phyloP scores from a whole-genome alignment of 75 land plant genomes.

The Pinus tabuliformis region DNA sequence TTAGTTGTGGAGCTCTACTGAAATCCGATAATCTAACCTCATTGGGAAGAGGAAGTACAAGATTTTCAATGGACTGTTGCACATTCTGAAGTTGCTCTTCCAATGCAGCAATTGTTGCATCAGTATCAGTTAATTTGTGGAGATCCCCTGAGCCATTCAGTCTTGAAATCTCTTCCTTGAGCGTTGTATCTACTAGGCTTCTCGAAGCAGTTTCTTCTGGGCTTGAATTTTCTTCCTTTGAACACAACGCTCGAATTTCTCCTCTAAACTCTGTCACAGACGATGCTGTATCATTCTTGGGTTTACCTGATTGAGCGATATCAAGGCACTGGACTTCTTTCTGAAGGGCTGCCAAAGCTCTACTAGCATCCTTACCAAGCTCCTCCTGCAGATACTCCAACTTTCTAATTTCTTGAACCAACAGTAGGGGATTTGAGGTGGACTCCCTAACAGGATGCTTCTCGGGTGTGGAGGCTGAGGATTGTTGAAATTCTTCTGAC shows the following conservation, averaged over 20 bases:
- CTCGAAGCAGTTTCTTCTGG: background rate
- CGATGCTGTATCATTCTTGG: constrained; percentile 29
- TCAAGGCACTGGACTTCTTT: constrained; percentile 92
- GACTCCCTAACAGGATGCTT: constrained; percentile 19
- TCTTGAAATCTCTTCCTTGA: constrained; percentile 27
- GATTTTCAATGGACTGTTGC: constrained; percentile 23
- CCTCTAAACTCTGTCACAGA: constrained; percentile 41
- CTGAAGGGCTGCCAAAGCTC: constrained; percentile 67
- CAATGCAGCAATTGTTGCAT: constrained; percentile 20
- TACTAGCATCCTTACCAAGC: constrained; percentile 33
- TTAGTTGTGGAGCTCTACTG: constrained; percentile 6
- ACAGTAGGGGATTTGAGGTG: constrained; percentile 34
- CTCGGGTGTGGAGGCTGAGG: constrained; percentile 3
- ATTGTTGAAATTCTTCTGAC: constrained; percentile 4
- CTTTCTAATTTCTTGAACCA: constrained; percentile 51
- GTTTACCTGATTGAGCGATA: constrained; percentile 43
- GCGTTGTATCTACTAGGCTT: background rate
- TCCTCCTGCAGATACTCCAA: constrained; percentile 50
- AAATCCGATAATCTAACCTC: constrained; percentile 11
- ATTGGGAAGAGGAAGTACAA: constrained; percentile 12
- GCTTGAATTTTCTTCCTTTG: background rate
- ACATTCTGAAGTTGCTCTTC: constrained; percentile 21
- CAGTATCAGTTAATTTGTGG: constrained; percentile 19
- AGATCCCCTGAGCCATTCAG: constrained; percentile 13
- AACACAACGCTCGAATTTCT: constrained; percentile 24